phyloP scores from a whole-genome alignment of 2,329 filamentous ascomycete genomes.

The Colletotrichum sp. region DNA sequence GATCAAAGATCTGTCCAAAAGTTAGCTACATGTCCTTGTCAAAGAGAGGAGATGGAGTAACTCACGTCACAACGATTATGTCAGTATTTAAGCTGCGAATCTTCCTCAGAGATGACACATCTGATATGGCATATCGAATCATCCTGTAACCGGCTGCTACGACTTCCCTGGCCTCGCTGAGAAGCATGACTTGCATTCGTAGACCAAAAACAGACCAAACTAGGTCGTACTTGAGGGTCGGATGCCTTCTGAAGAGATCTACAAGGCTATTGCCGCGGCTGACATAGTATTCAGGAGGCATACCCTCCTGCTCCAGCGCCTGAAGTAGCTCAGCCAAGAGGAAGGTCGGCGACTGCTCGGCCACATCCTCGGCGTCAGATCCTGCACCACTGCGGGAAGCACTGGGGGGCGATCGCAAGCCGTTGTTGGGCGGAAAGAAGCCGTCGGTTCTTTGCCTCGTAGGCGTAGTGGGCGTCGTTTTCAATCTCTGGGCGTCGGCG shows the following conservation, averaged over 20 bases:
- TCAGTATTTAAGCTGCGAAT: constrained; percentile 91
- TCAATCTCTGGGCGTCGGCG: constrained; percentile 61
- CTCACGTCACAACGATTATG: constrained; percentile 80
- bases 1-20: constrained; percentile 70
- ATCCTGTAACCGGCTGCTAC: constrained; percentile 94
- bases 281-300: constrained; percentile 95
- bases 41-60: neutral
- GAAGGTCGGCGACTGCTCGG: constrained; percentile 85
- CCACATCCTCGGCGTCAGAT: constrained; percentile 70
- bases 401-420: constrained; percentile 63
- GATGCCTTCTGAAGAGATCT: constrained; percentile 93
- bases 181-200: constrained; percentile 92
- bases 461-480: constrained; percentile 53
- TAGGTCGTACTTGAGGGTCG: constrained; percentile 93
- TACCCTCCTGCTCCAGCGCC: constrained; percentile 84
- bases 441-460: constrained; percentile 57
- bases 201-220: constrained; percentile 95
- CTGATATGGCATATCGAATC: constrained; percentile 92
- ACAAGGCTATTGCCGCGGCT: constrained; percentile 90
- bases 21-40: constrained; percentile 3
- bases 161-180: constrained; percentile 95
- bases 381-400: constrained; percentile 59
- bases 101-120: constrained; percentile 85
- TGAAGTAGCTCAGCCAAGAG: constrained; percentile 89
- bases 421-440: constrained; percentile 43